These are phyloP conservation scores for Grammothele lineata DNA, from an alignment of 768 basidiomycete species.

Conservation along the genomic window DNA sequence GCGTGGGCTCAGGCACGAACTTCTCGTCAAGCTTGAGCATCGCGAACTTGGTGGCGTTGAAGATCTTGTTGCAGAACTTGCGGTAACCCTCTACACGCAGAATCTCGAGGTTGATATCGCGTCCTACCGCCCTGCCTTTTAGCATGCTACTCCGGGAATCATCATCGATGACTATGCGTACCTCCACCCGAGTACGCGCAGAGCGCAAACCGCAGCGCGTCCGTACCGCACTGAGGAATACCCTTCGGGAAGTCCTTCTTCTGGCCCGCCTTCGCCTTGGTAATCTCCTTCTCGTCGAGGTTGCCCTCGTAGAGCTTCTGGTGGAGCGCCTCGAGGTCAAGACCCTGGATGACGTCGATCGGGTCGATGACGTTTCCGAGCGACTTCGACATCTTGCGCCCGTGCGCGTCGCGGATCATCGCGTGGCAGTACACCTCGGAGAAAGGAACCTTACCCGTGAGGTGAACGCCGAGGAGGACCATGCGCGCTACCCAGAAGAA, in stretches of 20 bases:
- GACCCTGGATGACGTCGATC: constrained; percentile 87
- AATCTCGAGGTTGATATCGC: constrained; percentile 97
- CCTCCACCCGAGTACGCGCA: constrained; percentile 92
- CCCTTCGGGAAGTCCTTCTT: constrained; percentile 99
- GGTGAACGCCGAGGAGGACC: constrained; percentile 86
- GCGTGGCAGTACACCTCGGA: constrained; percentile 95
- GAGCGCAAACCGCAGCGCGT: constrained; percentile 91
- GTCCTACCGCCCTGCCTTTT: constrained; percentile 38
- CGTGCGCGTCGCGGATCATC: constrained; percentile 98
- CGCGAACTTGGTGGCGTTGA: constrained; percentile 99
- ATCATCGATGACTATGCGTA: too few species aligned
- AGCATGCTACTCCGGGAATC: neutral
- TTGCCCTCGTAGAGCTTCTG: constrained; percentile 87
- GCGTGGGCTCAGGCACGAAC: constrained; percentile 69
- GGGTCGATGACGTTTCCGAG: constrained; percentile 98
- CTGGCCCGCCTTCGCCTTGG: constrained; percentile 89
- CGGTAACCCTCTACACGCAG: constrained; percentile 95
- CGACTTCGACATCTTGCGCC: constrained; percentile 98
- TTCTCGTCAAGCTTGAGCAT: constrained; percentile 90
- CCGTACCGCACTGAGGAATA: constrained; percentile 97
- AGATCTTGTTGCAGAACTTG: constrained; percentile 99
- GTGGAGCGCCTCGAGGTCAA: constrained; percentile 75
- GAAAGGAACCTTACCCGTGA: constrained; percentile 92
- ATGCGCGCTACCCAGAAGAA: constrained; percentile 99
- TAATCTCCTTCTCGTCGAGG: constrained; percentile 88